Evolutionary conservation across 2,329 filamentous ascomycete genomes (phyloP), one percentile per base, ranked within the genome.

Genomic region (Didymella lethalis): DNA sequence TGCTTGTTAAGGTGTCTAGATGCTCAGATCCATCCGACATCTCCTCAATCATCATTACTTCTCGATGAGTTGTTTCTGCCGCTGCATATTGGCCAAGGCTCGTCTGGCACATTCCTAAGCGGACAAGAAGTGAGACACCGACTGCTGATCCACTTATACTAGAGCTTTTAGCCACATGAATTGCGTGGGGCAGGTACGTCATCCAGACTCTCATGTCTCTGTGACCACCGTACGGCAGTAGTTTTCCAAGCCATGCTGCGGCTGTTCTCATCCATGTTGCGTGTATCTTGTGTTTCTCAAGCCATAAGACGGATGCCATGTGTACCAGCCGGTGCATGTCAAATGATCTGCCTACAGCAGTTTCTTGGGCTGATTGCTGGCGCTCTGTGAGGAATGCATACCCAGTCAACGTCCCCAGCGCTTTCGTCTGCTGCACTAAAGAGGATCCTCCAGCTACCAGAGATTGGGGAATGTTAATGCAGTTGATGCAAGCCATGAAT

Each of bases 291-390:
- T 76, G 45, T 28, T 60, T 55, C 25, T 61, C 48, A 3, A 79
- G 57, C 76, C 75, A 79, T 47, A 63, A 70, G 31, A 66, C 49
- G 20, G 66, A 73, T 7, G 72, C 73, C 25, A 78, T 57, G 51
- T 75, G 70, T 7, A 79, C 75, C 14, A 79, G 66, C 32, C 67
- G 60, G 64, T 78, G 72, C 46, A 77, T 66, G 41, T 75, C 66
- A 43, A 62, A 75, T 20, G 50, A 52, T 29, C 54, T 54, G n/a
- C 59, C 41, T 50, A 48, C 59, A 18, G 44, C 44, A 44, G 40
- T 32, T 38, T 31, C 40, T 43, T 59, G 46, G 23, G 40, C 38
- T 7, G 40, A 36, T 26, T 52, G 36, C 32, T 59, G 48, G 32
- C 57, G 57, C 51, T 65, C 59, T 41, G 48, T 70, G 46, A 78